Evolutionary conservation across 192 early-diverging fungal species (phyloP).

Genomic region (Backusella parvicylindrica): DNA sequence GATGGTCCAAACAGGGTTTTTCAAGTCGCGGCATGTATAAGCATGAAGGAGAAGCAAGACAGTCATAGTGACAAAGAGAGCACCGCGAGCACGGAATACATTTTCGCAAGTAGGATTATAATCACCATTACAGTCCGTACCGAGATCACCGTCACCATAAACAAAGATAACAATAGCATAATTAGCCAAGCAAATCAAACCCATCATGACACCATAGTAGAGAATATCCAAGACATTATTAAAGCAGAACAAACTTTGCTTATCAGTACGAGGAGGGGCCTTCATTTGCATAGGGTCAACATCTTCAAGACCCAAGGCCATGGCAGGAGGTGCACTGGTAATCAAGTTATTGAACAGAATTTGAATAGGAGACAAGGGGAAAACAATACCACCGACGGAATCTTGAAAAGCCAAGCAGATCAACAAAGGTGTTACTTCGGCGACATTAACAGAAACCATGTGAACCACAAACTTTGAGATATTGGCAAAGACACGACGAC

Average conservation of each 20-base stretch:
- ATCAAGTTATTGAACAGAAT: slow-evolving; percentile 82
- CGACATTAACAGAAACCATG: slow-evolving; percentile 73
- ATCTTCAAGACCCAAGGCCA: slow-evolving; percentile 72
- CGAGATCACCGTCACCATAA: slow-evolving; percentile 56
- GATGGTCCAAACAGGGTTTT: slow-evolving; percentile 56
- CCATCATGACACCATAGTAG: slow-evolving; percentile 68
- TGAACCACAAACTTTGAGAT: slow-evolving; percentile 68
- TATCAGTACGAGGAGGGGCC: slow-evolving; percentile 60
- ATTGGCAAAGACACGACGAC: slow-evolving; percentile 79
- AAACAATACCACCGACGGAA: slow-evolving; percentile 51
- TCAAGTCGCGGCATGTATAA: slow-evolving; percentile 69
- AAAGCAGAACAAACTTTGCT: slow-evolving; percentile 63
- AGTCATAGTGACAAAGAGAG: slow-evolving; percentile 69
- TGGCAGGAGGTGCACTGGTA: slow-evolving; percentile 78
- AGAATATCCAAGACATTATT: slow-evolving; percentile 64
- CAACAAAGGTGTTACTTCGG: slow-evolving; percentile 69
- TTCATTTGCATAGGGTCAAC: slow-evolving; percentile 64
- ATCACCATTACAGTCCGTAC: slow-evolving; percentile 53
- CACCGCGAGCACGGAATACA: slow-evolving; percentile 70
- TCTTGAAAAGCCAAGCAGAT: slow-evolving; percentile 72
- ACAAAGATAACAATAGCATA: slow-evolving; percentile 64
- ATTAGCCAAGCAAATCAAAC: slow-evolving; percentile 56
- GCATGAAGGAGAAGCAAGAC: slow-evolving; percentile 69
- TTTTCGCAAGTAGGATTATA: slow-evolving; percentile 51
- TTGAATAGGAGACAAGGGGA: slow-evolving; percentile 75